Evolutionary conservation across 1,284 basidiomycete genomes (phyloP).

Genomic region (Cutaneotrichosporon curvatum): DNA sequence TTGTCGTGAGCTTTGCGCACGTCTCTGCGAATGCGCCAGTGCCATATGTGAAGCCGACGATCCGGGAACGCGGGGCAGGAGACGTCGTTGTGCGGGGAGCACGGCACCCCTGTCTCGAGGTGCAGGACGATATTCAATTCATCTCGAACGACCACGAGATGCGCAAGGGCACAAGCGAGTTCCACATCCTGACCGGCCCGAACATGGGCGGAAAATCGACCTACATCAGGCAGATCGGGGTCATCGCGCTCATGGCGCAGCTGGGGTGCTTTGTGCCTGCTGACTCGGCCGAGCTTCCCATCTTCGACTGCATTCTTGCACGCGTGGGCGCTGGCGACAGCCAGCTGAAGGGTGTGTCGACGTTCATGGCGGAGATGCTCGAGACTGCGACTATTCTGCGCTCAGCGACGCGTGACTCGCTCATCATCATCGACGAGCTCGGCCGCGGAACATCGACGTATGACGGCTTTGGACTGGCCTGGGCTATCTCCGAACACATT

Average conservation of each 20-base stretch:
- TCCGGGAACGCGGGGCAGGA: constrained; percentile 63
- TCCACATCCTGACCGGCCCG: constrained; percentile 60
- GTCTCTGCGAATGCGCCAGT: constrained; percentile 80
- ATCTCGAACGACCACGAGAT: constrained; percentile 73
- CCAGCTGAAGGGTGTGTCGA: constrained; percentile 94
- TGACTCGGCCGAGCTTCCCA: constrained; percentile 70
- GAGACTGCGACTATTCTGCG: constrained; percentile 87
- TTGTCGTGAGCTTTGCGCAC: constrained; percentile 84
- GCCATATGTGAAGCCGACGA: constrained; percentile 63
- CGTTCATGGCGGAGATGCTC: constrained; percentile 99
- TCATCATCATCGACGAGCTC: constrained; percentile 98
- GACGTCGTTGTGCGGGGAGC: constrained; percentile 71
- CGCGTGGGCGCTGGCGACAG: constrained; percentile 96
- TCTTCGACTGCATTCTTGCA: constrained; percentile 94
- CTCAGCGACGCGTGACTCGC: constrained; percentile 84
- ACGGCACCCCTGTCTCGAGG: constrained; percentile 92
- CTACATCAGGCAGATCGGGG: constrained; percentile 84
- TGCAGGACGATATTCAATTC: constrained; percentile 90
- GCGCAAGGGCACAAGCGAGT: constrained; percentile 44
- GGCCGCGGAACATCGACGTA: constrained; percentile 98
- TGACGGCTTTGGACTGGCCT: constrained; percentile 96
- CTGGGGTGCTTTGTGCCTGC: constrained; percentile 93
- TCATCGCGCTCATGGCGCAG: constrained; percentile 92
- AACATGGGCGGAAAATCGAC: constrained; percentile 97
- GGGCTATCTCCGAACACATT: constrained; percentile 99